Evolutionary conservation across 768 basidiomycete genomes (phyloP).

Genomic region (Tricholoma saponaceum): DNA sequence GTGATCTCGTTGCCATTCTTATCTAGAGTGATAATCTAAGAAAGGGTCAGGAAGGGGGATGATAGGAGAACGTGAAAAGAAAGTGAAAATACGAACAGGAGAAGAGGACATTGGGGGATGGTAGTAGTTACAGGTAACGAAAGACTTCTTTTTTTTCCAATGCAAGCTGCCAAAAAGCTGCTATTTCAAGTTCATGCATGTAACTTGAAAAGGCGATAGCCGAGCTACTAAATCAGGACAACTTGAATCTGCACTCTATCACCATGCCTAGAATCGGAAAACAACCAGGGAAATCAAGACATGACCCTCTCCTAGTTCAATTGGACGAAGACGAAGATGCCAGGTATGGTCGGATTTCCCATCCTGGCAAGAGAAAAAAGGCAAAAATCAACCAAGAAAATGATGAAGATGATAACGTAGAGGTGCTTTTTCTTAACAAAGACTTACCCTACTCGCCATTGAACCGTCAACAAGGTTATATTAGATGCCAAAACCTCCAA

Average conservation of each 20-base stretch:
- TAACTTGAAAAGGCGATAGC: constrained; percentile 7
- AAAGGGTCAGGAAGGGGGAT: constrained; percentile 10
- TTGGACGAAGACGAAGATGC: constrained; percentile 76
- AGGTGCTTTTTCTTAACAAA: constrained; percentile 37
- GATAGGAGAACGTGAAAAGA: constrained; percentile 1
- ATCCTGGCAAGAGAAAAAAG: constrained; percentile 74
- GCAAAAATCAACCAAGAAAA: constrained; percentile 38
- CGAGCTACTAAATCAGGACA: not conserved
- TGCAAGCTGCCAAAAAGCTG: too few species aligned
- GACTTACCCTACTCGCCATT: constrained; percentile 4
- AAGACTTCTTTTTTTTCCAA: too few species aligned
- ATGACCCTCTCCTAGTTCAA: constrained; percentile 86
- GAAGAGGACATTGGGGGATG: constrained; percentile 21
- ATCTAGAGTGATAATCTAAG: constrained; percentile 62
- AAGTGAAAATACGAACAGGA: constrained; percentile 24
- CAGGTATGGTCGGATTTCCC: constrained; percentile 75
- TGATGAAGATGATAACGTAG: constrained; percentile 51
- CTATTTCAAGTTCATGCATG: too few species aligned
- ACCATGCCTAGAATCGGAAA: constrained; percentile 65
- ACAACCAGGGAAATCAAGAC: constrained; percentile 54
- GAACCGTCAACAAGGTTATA: constrained; percentile 43
- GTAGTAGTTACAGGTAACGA: constrained; percentile 13
- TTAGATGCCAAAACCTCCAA: constrained; percentile 80
- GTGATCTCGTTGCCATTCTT: constrained; percentile 73
- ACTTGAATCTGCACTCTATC: not conserved